phyloP scores from a whole-genome alignment of 441 rosid genomes.

The Breynia disticha region DNA sequence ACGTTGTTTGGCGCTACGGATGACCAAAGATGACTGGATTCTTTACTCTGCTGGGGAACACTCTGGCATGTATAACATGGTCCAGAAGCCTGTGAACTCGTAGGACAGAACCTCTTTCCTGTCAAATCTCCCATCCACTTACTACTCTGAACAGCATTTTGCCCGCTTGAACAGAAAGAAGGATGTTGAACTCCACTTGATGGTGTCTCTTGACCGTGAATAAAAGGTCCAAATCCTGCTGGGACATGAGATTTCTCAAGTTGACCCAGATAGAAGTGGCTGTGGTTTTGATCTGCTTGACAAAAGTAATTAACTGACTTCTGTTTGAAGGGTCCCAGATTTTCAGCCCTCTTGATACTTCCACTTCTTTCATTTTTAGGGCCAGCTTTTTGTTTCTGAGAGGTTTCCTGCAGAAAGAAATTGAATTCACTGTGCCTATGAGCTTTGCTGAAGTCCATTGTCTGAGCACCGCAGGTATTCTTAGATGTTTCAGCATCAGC shows the following conservation, averaged over 20 bases:
- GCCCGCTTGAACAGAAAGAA: constrained; percentile 28
- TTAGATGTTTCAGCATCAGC: constrained; percentile 45
- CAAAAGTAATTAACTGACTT: constrained; percentile 37
- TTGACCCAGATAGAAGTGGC: constrained; percentile 20
- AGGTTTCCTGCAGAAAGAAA: constrained; percentile 32
- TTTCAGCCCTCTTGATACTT: constrained; percentile 22
- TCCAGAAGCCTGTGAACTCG: constrained; percentile 28
- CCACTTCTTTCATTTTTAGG: constrained; percentile 35
- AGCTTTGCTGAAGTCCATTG: constrained; percentile 37
- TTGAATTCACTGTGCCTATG: constrained; percentile 27
- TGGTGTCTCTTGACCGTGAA: constrained; percentile 33
- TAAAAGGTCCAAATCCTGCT: constrained; percentile 26
- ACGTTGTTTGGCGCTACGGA: constrained; percentile 32
- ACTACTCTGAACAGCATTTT: constrained; percentile 26
- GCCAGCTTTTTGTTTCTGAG: constrained; percentile 27
- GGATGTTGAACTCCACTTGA: constrained; percentile 34
- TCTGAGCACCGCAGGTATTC: constrained; percentile 24
- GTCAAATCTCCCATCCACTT: constrained; percentile 35
- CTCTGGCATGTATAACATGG: constrained; percentile 41
- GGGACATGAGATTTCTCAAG: constrained; percentile 31
- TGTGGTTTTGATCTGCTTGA: constrained; percentile 21
- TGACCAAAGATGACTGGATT: constrained; percentile 36
- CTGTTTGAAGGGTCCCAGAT: constrained; percentile 22
- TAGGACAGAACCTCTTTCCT: constrained; percentile 29
- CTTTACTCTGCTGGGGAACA: constrained; percentile 37